Conservation (phyloP, 805 yeast genomes). For the Alloascoidea hylecoeti region DNA sequence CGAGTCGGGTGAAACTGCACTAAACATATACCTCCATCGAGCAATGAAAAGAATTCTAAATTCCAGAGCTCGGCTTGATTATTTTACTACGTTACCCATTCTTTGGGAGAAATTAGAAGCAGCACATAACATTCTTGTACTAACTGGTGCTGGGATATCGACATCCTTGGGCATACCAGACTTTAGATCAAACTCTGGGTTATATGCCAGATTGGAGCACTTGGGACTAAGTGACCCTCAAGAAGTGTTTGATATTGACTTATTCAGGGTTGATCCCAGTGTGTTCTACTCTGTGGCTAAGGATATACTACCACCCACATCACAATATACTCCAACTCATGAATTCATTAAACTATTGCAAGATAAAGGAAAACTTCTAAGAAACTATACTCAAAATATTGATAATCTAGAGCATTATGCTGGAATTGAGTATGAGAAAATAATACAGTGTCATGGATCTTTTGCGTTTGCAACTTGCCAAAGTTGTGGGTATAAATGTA, state of each 20-base stretch:
- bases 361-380: conserved; percentile 60
- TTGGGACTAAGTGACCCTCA: conserved; percentile 79
- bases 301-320: conserved; percentile 65
- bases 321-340: conserved; percentile 58
- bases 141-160: conserved; percentile 91
- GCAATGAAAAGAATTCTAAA: neutral
- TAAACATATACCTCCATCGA: neutral
- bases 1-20: neutral
- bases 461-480: conserved; percentile 80
- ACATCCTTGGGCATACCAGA: conserved; percentile 88
- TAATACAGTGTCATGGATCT: conserved; percentile 88
- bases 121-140: conserved; percentile 49
- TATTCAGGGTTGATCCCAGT: conserved; percentile 64
- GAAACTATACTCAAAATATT: conserved; percentile 86
- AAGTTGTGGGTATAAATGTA: conserved; percentile 52
- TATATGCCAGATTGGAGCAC: conserved; percentile 54
- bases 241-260: conserved; percentile 65
- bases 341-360: conserved; percentile 61
- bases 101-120: conserved; percentile 1
- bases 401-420: conserved; percentile 79
- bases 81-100: neutral
- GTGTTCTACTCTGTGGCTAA: conserved; percentile 81
- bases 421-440: conserved; percentile 49
- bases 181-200: conserved; percentile 76
- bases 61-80: neutral